phyloP scores from a whole-genome alignment of 371 early-diverging fungal genomes.

The Apophysomyces variabilis region DNA sequence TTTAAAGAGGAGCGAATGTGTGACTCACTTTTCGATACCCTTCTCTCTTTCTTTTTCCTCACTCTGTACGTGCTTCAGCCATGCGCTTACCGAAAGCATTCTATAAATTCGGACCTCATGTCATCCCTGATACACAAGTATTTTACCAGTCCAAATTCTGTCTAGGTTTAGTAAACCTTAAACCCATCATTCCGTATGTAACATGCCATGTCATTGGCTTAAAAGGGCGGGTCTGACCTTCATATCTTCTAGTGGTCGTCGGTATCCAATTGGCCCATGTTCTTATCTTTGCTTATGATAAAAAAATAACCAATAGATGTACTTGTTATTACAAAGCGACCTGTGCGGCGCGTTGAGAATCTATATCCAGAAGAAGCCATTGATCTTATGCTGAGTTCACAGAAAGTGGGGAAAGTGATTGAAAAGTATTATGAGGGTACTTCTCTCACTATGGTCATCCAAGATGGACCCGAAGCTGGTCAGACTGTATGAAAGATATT shows the following conservation, averaged over 20 bases:
- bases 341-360: constrained; percentile 72
- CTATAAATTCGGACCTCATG: constrained; percentile 66
- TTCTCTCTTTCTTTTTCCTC: constrained; percentile 16
- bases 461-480: constrained; percentile 87
- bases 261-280: background rate
- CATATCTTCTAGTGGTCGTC: constrained; percentile 16
- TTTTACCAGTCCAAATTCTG: constrained; percentile 74
- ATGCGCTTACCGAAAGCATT: constrained; percentile 18
- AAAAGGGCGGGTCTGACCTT: background rate
- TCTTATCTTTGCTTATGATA: too few relatives aligned
- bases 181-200: constrained; percentile 80
- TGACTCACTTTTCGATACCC: constrained; percentile 10
- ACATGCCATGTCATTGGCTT: background rate
- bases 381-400: constrained; percentile 83
- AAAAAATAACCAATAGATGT: constrained; percentile 64
- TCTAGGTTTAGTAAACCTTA: constrained; percentile 86
- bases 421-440: constrained; percentile 76
- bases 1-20: too few relatives aligned
- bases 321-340: constrained; percentile 74
- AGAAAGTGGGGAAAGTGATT: constrained; percentile 74
- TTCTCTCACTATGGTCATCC: constrained; percentile 79
- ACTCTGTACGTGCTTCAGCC: background rate
- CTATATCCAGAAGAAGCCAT: constrained; percentile 73
- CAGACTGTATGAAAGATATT: constrained; percentile 69
- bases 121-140: constrained; percentile 67